Evolutionary conservation across 768 basidiomycete species (phyloP).

Genomic region (Gymnopilus junonius): DNA sequence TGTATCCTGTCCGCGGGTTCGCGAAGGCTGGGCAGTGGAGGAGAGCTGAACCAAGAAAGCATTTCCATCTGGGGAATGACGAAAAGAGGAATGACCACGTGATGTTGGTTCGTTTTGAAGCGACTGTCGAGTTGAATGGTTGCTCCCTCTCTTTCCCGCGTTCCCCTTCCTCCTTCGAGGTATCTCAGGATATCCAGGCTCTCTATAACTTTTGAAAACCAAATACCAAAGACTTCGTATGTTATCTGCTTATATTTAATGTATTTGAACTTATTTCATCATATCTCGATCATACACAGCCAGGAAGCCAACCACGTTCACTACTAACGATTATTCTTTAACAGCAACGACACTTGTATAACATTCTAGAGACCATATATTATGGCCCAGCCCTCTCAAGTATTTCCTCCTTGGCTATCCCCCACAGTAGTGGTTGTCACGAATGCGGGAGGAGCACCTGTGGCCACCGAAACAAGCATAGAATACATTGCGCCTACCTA

Average conservation of each 20-base stretch:
- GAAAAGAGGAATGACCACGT: conserved; percentile 26
- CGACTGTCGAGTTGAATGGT: conserved; percentile 16
- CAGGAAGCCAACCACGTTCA: conserved; percentile 42
- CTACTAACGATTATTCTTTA: conserved; percentile 46
- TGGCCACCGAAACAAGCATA: conserved; percentile 60
- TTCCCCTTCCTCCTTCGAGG: conserved; percentile 21
- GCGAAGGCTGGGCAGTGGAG: background rate
- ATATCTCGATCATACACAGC: conserved; percentile 12
- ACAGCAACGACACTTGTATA: conserved; percentile 24
- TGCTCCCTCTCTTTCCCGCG: conserved; percentile 23
- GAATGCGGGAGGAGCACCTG: conserved; percentile 52
- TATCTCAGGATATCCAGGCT: conserved; percentile 28
- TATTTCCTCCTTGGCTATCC: conserved; percentile 76
- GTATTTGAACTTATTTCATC: conserved; percentile 2
- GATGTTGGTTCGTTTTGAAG: conserved; percentile 33
- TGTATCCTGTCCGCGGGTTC: background rate
- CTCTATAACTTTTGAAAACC: conserved; percentile 16
- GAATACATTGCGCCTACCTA: conserved; percentile 77
- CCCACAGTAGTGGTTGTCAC: conserved; percentile 55
- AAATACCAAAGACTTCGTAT: conserved; percentile 23
- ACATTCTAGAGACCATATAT: conserved; percentile 23
- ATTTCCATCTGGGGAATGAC: conserved; percentile 1
- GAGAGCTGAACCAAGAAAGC: conserved; percentile 6
- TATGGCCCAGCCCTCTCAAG: conserved; percentile 69
- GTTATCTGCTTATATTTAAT: conserved; percentile 8